Evolutionary conservation across 2,329 filamentous ascomycete genomes (phyloP).

Genomic region (Penicillium crustosum): DNA sequence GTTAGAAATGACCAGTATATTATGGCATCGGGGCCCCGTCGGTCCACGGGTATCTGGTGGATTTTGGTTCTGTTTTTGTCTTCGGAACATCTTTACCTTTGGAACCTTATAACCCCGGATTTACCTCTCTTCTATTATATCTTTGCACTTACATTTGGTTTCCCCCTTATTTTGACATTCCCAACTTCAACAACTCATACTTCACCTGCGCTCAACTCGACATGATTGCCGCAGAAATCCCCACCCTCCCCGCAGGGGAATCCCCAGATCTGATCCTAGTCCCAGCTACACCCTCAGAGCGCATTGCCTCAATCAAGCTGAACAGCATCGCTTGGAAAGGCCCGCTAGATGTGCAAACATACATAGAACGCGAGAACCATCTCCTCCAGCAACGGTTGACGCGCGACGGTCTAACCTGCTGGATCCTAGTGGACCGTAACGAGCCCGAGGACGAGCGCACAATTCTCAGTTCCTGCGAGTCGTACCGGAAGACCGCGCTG

Average conservation of each 20-base stretch:
- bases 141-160: background rate
- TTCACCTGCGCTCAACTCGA: background rate
- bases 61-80: background rate
- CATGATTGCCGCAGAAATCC: conserved; percentile 40
- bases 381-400: conserved; percentile 55
- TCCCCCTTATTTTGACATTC: background rate
- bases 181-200: background rate
- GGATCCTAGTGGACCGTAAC: conserved; percentile 57
- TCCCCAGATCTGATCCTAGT: conserved; percentile 55
- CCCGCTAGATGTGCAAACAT: conserved; percentile 54
- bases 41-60: background rate
- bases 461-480: conserved; percentile 61
- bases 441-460: conserved; percentile 41
- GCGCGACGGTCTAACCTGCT: conserved; percentile 57
- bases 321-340: conserved; percentile 62
- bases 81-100: conserved; percentile 3
- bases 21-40: conserved; percentile 8
- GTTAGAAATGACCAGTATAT: background rate
- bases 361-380: conserved; percentile 57
- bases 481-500: conserved; percentile 44
- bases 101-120: conserved; percentile 4
- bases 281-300: conserved; percentile 56
- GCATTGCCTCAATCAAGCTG: conserved; percentile 51
- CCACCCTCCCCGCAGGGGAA: conserved; percentile 48
- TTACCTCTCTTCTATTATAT: background rate